A percentile compares a stretch with the other conserved stretches of the same genome.
phyloP scores from a whole-genome alignment of 2,329 filamentous ascomycete genomes.

The Monosporascus sp. region DNA sequence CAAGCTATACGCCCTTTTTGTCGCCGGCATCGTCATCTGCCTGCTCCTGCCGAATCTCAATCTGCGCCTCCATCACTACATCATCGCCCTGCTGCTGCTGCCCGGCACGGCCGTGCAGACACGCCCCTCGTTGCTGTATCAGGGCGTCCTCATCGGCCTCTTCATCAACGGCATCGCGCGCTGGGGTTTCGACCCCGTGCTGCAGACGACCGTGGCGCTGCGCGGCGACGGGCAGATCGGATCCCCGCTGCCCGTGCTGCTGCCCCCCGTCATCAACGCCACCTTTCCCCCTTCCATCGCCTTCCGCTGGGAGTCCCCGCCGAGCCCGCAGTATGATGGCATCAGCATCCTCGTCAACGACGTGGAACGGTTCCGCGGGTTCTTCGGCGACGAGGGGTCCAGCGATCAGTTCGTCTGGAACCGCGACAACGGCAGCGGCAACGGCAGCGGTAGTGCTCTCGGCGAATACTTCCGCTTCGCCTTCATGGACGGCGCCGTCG shows the following conservation, averaged over 20 bases:
- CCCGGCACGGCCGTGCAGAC: constrained; percentile 88
- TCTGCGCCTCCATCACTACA: constrained; percentile 88
- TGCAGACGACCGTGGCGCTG: constrained; percentile 74
- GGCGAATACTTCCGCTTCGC: constrained; percentile 77
- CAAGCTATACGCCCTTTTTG: constrained; percentile 68
- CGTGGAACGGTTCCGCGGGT: constrained; percentile 73
- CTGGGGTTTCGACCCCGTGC: constrained; percentile 87
- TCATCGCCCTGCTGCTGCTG: constrained; percentile 79
- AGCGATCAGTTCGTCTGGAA: constrained; percentile 55
- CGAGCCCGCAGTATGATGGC: constrained; percentile 59
- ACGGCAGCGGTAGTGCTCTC: background rate
- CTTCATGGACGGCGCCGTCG: constrained; percentile 61
- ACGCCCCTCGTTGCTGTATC: constrained; percentile 76
- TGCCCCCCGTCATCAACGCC: constrained; percentile 41
- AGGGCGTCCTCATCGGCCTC: constrained; percentile 82
- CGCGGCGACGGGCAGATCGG: constrained; percentile 63
- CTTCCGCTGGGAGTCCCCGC: constrained; percentile 48
- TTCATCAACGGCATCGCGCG: constrained; percentile 92
- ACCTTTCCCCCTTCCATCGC: constrained; percentile 58
- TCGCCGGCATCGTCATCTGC: constrained; percentile 61
- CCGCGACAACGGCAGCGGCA: constrained; percentile 33
- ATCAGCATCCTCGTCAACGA: constrained; percentile 81
- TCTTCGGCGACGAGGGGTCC: constrained; percentile 53
- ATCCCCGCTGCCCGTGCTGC: constrained; percentile 54
- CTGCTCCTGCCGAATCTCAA: constrained; percentile 71